These are phyloP conservation scores for Solanum sejunctum DNA, from an alignment of 257 asterid genomes.

Conservation along the genomic window DNA sequence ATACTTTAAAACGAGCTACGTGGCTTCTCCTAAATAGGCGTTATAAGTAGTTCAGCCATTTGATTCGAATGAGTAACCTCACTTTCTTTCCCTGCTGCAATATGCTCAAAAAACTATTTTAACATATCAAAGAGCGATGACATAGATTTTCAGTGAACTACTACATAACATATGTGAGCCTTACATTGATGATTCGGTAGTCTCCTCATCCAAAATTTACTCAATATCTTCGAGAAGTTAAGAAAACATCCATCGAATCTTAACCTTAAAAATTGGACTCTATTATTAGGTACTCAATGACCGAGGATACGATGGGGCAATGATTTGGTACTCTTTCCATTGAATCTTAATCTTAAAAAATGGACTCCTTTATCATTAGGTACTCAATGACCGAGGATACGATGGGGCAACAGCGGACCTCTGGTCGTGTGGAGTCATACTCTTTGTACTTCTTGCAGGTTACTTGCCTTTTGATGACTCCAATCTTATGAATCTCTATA, in stretches of 20 bases:
- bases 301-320: slow-evolving; percentile 81
- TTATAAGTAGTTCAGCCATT: not conserved
- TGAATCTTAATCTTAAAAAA: not conserved
- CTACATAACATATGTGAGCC: not conserved
- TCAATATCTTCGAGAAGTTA: accelerated
- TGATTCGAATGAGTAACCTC: not conserved
- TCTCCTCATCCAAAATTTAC: not conserved
- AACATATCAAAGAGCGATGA: not conserved
- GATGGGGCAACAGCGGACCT: slow-evolving; percentile 84
- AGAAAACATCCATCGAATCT: not conserved
- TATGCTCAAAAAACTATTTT: not conserved
- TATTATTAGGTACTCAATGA: slow-evolving; percentile 71
- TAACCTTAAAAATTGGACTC: not conserved
- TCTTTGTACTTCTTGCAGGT: slow-evolving; percentile 88
- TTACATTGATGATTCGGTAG: not conserved
- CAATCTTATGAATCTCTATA: slow-evolving; percentile 64
- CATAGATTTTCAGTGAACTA: not conserved
- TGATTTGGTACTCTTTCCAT: not conserved
- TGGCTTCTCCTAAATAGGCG: not conserved
- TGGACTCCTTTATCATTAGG: slow-evolving; percentile 30
- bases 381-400: slow-evolving; percentile 74
- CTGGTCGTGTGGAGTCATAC: slow-evolving; percentile 95
- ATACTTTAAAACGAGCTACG: not conserved
- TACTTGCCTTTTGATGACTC: slow-evolving; percentile 95
- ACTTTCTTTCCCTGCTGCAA: not conserved